Conservation (phyloP, 192 early-diverging fungal genomes). For the Coemansia sp. region DNA sequence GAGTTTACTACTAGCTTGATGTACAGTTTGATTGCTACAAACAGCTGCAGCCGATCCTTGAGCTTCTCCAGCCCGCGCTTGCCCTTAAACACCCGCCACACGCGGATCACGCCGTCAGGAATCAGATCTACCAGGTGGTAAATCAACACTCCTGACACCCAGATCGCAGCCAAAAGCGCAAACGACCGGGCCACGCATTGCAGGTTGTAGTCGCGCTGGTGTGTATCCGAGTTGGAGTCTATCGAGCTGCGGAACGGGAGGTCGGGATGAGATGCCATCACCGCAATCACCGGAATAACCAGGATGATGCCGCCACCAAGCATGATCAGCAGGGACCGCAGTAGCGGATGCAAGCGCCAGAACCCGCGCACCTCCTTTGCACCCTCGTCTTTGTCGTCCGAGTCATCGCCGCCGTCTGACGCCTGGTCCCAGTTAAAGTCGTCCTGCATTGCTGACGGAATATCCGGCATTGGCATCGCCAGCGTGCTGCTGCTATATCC, state of each 20-base stretch:
- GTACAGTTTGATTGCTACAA: constrained; percentile 57
- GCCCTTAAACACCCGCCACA: constrained; percentile 50
- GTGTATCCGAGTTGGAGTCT: constrained; percentile 1
- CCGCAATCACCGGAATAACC: constrained; percentile 55
- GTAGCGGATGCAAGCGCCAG: constrained; percentile 59
- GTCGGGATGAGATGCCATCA: constrained; percentile 46
- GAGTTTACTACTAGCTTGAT: constrained; percentile 59
- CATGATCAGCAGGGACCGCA: constrained; percentile 59
- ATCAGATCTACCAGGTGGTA: constrained; percentile 60
- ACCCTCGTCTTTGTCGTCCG: constrained; percentile 32
- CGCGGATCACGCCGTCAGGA: constrained; percentile 55
- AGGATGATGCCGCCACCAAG: constrained; percentile 56
- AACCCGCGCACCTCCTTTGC: constrained; percentile 29
- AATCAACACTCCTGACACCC: constrained; percentile 55
- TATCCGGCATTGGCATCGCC: constrained; percentile 37
- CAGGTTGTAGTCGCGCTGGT: constrained; percentile 33
- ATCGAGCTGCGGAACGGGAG: constrained; percentile 32
- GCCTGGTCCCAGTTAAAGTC: constrained; percentile 53
- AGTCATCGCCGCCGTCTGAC: constrained; percentile 25
- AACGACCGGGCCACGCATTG: constrained; percentile 49
- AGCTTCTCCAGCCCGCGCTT: constrained; percentile 53
- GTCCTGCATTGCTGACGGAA: constrained; percentile 40
- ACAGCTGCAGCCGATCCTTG: constrained; percentile 58
- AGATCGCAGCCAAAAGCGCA: constrained; percentile 52
- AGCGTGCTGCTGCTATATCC: constrained; percentile 32